Percentiles rank a stretch among this genome's conserved stretches.
Conservation (phyloP, 768 basidiomycete genomes). For the Pilatotrama ljubarskyi region DNA sequence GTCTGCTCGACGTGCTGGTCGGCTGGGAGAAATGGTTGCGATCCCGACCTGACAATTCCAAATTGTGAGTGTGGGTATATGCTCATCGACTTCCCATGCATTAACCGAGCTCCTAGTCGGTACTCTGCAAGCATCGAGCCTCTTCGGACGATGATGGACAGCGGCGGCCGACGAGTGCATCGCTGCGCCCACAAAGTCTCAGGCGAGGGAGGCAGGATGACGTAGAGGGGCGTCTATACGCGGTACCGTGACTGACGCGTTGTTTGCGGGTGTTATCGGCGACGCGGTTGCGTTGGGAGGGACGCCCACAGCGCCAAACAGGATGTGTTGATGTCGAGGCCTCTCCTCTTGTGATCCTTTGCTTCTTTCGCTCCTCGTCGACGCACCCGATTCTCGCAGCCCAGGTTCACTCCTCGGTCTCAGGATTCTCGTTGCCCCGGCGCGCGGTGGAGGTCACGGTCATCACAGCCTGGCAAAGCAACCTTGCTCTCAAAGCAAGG, state of each 20-base stretch:
- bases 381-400: constrained; percentile 19
- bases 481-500: constrained; percentile 26
- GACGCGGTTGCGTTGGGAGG: constrained; percentile 14
- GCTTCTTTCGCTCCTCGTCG: constrained; percentile 24
- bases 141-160: neutral
- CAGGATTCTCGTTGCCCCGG: constrained; percentile 22
- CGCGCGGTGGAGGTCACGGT: constrained; percentile 23
- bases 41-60: no score
- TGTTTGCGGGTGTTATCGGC: constrained; percentile 13
- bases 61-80: no score
- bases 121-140: no score
- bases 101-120: neutral
- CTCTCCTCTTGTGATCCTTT: neutral
- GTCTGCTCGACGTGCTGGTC: no score
- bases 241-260: constrained; percentile 22
- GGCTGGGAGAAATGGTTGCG: no score
- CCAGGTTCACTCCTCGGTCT: constrained; percentile 12
- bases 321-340: constrained; percentile 20
- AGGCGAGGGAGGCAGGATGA: neutral
- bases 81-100: no score
- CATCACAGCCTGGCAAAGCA: constrained; percentile 20
- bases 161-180: neutral
- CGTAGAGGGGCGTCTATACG: neutral
- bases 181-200: constrained; percentile 4
- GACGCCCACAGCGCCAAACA: constrained; percentile 20